Percentiles rank a stretch among this genome's conserved stretches.
phyloP scores from a whole-genome alignment of 2,329 filamentous ascomycete genomes.

The Rachicladosporium sp. region DNA sequence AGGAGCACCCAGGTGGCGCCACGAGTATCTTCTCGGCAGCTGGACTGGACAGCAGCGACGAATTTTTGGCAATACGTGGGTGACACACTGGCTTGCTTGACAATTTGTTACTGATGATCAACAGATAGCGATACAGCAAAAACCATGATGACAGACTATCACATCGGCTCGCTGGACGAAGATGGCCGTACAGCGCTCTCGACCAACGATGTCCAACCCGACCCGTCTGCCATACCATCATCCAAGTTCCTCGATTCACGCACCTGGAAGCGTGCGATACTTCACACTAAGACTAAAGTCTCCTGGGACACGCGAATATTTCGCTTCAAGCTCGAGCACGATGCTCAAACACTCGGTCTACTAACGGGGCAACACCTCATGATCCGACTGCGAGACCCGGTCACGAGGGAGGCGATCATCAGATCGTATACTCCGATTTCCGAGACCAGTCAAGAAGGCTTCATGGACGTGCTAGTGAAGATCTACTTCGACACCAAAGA shows the following conservation, averaged over 20 bases:
- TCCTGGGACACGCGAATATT: slow-evolving; percentile 75
- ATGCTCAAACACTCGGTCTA: slow-evolving; percentile 57
- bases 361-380: slow-evolving; percentile 80
- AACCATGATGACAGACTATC: slow-evolving; percentile 74
- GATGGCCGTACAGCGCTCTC: slow-evolving; percentile 42
- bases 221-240: slow-evolving; percentile 33
- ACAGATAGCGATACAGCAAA: slow-evolving; percentile 84
- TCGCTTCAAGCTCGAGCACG: slow-evolving; percentile 63
- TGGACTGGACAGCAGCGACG: slow-evolving; percentile 71
- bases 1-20: slow-evolving; percentile 75
- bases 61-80: slow-evolving; percentile 86
- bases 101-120: no score
- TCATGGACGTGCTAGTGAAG: slow-evolving; percentile 67
- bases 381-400: slow-evolving; percentile 64
- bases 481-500: slow-evolving; percentile 55
- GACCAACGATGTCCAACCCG: slow-evolving; percentile 30
- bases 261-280: slow-evolving; percentile 59
- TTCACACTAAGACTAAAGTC: slow-evolving; percentile 55
- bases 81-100: slow-evolving; percentile 11
- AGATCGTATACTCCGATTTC: slow-evolving; percentile 81
- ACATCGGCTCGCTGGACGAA: slow-evolving; percentile 65
- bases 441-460: slow-evolving; percentile 46
- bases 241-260: slow-evolving; percentile 59
- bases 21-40: slow-evolving; percentile 72
- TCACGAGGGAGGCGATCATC: slow-evolving; percentile 60